phyloP scores from a whole-genome alignment of 805 yeast species.

The Candida montana region DNA sequence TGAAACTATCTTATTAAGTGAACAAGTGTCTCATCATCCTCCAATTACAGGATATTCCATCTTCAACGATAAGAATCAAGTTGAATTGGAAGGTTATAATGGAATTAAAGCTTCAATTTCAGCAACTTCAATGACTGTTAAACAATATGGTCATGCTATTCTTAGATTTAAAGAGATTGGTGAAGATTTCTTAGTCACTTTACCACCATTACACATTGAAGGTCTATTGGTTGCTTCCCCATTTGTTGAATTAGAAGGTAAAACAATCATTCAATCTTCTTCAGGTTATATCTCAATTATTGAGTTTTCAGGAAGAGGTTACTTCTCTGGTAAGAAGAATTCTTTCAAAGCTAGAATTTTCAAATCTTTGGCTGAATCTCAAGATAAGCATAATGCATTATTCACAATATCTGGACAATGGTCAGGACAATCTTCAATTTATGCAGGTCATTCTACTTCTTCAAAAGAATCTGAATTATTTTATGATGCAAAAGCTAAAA shows the following conservation, averaged over 20 bases:
- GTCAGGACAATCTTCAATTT: constrained; percentile 71
- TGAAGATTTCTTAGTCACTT: constrained; percentile 73
- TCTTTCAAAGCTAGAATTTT: constrained; percentile 81
- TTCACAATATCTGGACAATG: constrained; percentile 88
- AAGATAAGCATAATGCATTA: constrained; percentile 56
- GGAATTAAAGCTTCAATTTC: constrained; percentile 83
- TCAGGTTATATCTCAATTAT: constrained; percentile 68
- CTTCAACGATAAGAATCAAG: constrained; percentile 63
- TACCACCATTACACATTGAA: constrained; percentile 93
- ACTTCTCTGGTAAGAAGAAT: constrained; percentile 92
- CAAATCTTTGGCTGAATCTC: constrained; percentile 44
- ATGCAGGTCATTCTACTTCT: constrained; percentile 46
- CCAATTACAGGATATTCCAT: constrained; percentile 93
- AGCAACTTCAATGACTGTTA: constrained; percentile 73
- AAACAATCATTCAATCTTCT: constrained; percentile 77
- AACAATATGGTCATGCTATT: constrained; percentile 89
- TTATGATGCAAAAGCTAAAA: constrained; percentile 51
- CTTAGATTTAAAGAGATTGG: constrained; percentile 54
- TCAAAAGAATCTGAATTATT: constrained; percentile 46
- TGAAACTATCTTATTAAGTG: constrained; percentile 74
- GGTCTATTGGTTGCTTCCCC: constrained; percentile 90
- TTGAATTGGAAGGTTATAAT: constrained; percentile 79
- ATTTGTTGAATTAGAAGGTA: constrained; percentile 89
- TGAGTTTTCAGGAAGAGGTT: constrained; percentile 90
- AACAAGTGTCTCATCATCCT: constrained; percentile 97